Conservation (phyloP, 2,329 filamentous ascomycete species). For the Penicillium sp. region DNA sequence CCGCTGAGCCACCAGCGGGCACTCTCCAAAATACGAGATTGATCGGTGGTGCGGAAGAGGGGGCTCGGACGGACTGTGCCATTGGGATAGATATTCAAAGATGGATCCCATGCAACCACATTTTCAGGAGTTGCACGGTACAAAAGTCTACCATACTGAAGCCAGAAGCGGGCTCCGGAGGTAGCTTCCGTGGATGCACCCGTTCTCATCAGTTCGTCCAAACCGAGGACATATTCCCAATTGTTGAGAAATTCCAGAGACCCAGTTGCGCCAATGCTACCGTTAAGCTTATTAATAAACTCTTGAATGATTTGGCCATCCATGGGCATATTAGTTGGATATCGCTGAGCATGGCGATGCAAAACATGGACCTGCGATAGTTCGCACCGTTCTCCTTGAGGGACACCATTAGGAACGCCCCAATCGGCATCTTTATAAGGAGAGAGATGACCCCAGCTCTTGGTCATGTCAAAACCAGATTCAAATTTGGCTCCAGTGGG, state of each 20-base stretch:
- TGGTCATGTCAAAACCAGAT: constrained; percentile 33
- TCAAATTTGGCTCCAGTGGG: constrained; percentile 27
- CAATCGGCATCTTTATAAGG: constrained; percentile 32
- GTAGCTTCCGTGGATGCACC: constrained; percentile 54
- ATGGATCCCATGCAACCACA: constrained; percentile 51
- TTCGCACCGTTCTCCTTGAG: constrained; percentile 51
- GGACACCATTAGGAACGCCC: constrained; percentile 44
- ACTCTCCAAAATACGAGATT: constrained; percentile 56
- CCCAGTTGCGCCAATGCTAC: constrained; percentile 41
- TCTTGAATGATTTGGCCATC: constrained; percentile 52
- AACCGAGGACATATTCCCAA: constrained; percentile 50
- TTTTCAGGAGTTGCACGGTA: constrained; percentile 49
- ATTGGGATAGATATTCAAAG: constrained; percentile 42
- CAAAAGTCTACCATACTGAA: constrained; percentile 54
- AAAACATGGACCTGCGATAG: constrained; percentile 55
- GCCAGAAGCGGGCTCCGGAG: constrained; percentile 54
- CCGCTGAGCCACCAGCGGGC: constrained; percentile 43
- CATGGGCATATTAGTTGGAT: constrained; percentile 47
- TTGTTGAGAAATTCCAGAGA: constrained; percentile 55
- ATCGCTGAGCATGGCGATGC: constrained; percentile 57
- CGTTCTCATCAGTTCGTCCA: constrained; percentile 48
- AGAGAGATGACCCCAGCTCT: constrained; percentile 33
- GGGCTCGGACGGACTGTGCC: constrained; percentile 51
- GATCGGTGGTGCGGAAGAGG: constrained; percentile 55
- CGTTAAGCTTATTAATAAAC: constrained; percentile 51